Evolutionary conservation across 2,329 filamentous ascomycete species (phyloP).

Genomic region (Mycosphaerella sp.): DNA sequence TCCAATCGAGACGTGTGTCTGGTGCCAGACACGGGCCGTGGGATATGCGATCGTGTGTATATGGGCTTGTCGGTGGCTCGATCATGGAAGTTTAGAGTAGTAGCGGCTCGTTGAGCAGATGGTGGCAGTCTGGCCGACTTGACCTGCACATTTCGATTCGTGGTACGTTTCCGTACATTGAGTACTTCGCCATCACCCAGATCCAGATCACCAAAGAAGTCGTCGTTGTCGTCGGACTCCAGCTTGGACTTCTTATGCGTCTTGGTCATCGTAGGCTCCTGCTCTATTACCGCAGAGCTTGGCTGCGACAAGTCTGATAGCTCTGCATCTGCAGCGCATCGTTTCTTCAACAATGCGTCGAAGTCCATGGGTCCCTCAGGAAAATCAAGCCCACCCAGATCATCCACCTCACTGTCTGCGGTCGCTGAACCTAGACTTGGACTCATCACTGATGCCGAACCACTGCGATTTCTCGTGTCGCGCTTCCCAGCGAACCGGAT

Average conservation of each 20-base stretch:
- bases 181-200: slow-evolving; percentile 74
- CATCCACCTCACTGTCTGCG: slow-evolving; percentile 92
- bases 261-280: slow-evolving; percentile 33
- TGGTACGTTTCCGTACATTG: slow-evolving; percentile 68
- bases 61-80: slow-evolving; percentile 47
- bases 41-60: slow-evolving; percentile 60
- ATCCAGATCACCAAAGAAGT: slow-evolving; percentile 81
- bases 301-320: slow-evolving; percentile 32
- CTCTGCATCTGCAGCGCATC: slow-evolving; percentile 49
- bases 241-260: slow-evolving; percentile 34
- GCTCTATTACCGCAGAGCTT: slow-evolving; percentile 28
- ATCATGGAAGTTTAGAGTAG: slow-evolving; percentile 87
- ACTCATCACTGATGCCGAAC: slow-evolving; percentile 80
- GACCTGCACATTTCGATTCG: slow-evolving; percentile 88
- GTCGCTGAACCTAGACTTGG: slow-evolving; percentile 89
- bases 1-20: slow-evolving; percentile 63
- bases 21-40: slow-evolving; percentile 59
- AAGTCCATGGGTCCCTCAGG: slow-evolving; percentile 81
- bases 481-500: slow-evolving; percentile 83
- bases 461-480: slow-evolving; percentile 67
- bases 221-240: slow-evolving; percentile 49
- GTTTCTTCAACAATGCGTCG: slow-evolving; percentile 66
- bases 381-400: slow-evolving; percentile 79
- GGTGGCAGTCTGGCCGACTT: slow-evolving; percentile 60
- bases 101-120: slow-evolving; percentile 65